Percentiles rank a stretch among this genome's conserved stretches.
Conservation (phyloP, 768 basidiomycete genomes). For the Collybiopsis confluens region DNA sequence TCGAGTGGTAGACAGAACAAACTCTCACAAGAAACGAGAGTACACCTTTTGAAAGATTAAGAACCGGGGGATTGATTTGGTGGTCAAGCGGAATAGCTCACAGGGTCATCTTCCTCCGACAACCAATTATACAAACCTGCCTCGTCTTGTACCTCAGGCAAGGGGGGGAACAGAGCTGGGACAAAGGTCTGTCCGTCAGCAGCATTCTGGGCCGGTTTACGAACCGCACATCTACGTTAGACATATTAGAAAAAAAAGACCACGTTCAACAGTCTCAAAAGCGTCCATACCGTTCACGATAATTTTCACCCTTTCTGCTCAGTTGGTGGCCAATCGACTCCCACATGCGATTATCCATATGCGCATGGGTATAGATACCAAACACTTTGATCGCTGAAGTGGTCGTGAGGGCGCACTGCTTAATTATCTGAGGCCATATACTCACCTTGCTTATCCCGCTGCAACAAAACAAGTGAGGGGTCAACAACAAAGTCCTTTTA, state of each 20-base stretch:
- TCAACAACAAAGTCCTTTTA: not conserved
- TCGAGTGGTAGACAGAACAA: not conserved
- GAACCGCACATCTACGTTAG: constrained; percentile 39
- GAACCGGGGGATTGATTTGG: not conserved
- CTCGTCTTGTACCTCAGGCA: constrained; percentile 24
- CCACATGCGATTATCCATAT: constrained; percentile 43
- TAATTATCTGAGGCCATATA: not conserved
- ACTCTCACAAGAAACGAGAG: constrained; percentile 51
- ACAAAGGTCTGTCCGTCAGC: constrained; percentile 39
- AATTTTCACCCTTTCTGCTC: constrained; percentile 43
- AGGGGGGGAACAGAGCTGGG: constrained; percentile 50
- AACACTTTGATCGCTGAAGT: constrained; percentile 43
- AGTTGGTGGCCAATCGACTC: constrained; percentile 39
- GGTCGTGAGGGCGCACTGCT: not conserved
- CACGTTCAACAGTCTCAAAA: not conserved
- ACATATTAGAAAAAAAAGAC: not conserved
- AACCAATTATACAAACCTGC: constrained; percentile 26
- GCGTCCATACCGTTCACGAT: constrained; percentile 40
- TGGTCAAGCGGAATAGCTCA: not conserved
- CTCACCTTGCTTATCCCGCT: constrained; percentile 19
- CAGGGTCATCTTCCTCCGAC: constrained; percentile 21
- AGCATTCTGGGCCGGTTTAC: constrained; percentile 26
- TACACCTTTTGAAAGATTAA: constrained; percentile 37
- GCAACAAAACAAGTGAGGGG: not conserved
- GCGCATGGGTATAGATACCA: constrained; percentile 46